Conservation (phyloP, 2,329 filamentous ascomycete genomes). For the Raffaelea deltoideospora region DNA sequence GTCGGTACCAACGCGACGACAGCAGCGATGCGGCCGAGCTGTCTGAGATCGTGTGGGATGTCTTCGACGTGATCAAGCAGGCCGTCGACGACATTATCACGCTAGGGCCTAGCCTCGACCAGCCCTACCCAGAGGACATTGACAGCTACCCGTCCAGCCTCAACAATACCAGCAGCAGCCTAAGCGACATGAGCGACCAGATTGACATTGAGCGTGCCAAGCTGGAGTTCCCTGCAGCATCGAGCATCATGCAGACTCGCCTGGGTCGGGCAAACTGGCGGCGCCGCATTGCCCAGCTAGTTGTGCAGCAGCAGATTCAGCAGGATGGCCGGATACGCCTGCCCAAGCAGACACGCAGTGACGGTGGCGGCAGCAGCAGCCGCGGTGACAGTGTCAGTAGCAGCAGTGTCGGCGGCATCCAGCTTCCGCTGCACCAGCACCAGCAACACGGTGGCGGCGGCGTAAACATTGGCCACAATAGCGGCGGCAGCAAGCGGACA, state of each 20-base stretch:
- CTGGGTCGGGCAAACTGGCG: constrained; percentile 8
- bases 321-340: constrained; percentile 2
- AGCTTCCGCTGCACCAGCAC: too few species aligned
- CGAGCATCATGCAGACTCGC: constrained; percentile 6
- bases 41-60: background rate
- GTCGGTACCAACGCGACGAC: too few species aligned
- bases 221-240: constrained; percentile 6
- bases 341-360: background rate
- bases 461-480: too few species aligned
- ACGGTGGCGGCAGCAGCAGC: too few species aligned
- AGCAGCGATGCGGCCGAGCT: background rate
- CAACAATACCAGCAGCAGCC: constrained; percentile 5
- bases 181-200: constrained; percentile 5
- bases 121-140: constrained; percentile 7
- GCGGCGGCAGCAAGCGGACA: too few species aligned
- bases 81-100: constrained; percentile 4
- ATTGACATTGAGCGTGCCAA: constrained; percentile 7
- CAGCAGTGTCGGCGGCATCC: too few species aligned
- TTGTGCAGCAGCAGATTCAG: constrained; percentile 4
- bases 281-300: constrained; percentile 5
- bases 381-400: too few species aligned
- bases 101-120: constrained; percentile 8
- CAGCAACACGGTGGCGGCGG: too few species aligned
- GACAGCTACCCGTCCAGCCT: constrained; percentile 5
- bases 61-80: constrained; percentile 2